These are phyloP conservation scores for Curvularia hawaiiensis DNA, from an alignment of 2,329 filamentous ascomycete genomes.

Conservation along the genomic window DNA sequence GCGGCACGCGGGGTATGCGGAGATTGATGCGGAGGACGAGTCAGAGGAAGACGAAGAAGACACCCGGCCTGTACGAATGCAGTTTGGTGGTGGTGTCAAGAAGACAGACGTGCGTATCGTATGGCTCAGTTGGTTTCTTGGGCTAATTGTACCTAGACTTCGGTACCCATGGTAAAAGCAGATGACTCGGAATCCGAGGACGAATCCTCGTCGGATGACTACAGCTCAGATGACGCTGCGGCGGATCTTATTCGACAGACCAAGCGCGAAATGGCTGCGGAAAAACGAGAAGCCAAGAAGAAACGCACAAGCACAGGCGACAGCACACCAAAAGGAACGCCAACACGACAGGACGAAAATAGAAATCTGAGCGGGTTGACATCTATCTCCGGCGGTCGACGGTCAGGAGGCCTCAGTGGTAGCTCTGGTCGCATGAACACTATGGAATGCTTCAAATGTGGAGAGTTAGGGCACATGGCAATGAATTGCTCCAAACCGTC, in stretches of 20 bases:
- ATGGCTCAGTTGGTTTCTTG: not conserved
- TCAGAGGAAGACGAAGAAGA: conserved; percentile 43
- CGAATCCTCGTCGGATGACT: conserved; percentile 44
- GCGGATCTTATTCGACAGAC: conserved; percentile 53
- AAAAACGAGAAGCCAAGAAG: conserved; percentile 51
- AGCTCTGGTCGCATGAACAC: conserved; percentile 35
- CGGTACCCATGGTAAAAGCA: conserved; percentile 23
- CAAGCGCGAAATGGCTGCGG: conserved; percentile 52
- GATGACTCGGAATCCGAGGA: conserved; percentile 34
- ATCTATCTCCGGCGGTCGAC: conserved; percentile 62
- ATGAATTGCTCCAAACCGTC: conserved; percentile 57
- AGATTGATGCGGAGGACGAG: conserved; percentile 52
- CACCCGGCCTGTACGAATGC: conserved; percentile 48
- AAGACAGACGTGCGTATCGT: conserved; percentile 18
- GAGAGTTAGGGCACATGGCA: conserved; percentile 64
- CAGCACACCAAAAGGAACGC: conserved; percentile 57
- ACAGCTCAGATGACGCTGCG: conserved; percentile 51
- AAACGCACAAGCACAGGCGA: conserved; percentile 55
- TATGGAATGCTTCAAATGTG: conserved; percentile 65
- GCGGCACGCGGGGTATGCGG: conserved; percentile 65
- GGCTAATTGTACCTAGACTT: conserved; percentile 29
- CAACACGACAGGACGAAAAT: conserved; percentile 68
- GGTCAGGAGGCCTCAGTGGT: conserved; percentile 14
- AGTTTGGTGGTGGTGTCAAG: conserved; percentile 58
- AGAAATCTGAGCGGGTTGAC: conserved; percentile 64